Evolutionary conservation across 768 basidiomycete species (phyloP), one percentile per base, ranked within the genome.

Genomic region (Mycena filopes): DNA sequence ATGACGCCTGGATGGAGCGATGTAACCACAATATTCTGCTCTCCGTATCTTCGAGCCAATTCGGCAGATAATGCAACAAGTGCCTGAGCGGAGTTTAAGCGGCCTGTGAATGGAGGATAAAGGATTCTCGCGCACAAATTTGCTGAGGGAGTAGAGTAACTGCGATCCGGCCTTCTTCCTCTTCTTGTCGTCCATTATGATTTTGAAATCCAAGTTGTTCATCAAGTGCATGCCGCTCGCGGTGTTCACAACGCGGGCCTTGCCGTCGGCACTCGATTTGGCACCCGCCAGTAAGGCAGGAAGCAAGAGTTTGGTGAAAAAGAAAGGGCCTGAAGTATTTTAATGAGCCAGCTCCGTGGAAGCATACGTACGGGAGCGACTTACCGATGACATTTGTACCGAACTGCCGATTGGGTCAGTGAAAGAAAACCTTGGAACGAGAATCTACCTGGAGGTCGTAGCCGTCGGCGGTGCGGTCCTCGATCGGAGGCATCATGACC

Each of bases 31-130:
- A 87, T 79, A 16, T 80, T 81, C 65, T 81, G 70, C 40, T 80
- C 80, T 1, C 72, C 80, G 62, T 82, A 81, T 60, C 82, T 75
- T 48, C 81, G 73, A 10, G 80, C 82, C 29, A 86, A 72, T 70
- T 85, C 85, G 21, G 76, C 67, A 6, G 82, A 75, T n/a, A 79
- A 69, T 4, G 84, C 73, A 4, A 83, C 73, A 58, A 82, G 79
- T 28, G 73, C 85, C 82, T 83, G 61, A 10, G 11, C 41, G 15
- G 12, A 43, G 13, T 54, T 12, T n/a, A n/a, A 55, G 46, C 47
- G n/a, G 13, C 25, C 45, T 49, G 11, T 2, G 9, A 31, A 21
- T 18, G 13, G 23, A 41, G 23, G 31, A 29, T 15, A 6, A 18
- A 31, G 29, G 46, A 63, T n/a, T n/a, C n/a, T n/a, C n/a, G n/a